phyloP scores from a whole-genome alignment of 805 yeast species.

The Saturnispora zaruensis region DNA sequence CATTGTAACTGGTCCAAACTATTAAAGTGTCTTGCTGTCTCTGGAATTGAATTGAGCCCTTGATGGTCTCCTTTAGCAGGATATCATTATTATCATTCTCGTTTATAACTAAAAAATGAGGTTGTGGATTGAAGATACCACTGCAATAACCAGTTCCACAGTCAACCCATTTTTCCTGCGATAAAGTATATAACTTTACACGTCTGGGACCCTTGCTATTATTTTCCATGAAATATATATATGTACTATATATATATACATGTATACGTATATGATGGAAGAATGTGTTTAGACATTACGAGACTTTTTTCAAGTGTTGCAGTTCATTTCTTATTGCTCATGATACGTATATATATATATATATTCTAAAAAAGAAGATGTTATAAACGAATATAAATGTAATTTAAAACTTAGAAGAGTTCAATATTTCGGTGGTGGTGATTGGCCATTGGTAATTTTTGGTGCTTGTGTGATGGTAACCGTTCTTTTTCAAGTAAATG shows the following conservation, averaged over 20 bases:
- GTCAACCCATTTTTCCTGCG: constrained; percentile 81
- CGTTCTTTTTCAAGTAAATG: constrained; percentile 56
- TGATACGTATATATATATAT: neutral
- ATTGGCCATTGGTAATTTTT: constrained; percentile 88
- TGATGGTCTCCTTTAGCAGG: constrained; percentile 57
- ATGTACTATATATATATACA: neutral
- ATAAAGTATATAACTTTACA: constrained; percentile 83
- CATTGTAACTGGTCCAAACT: constrained; percentile 79
- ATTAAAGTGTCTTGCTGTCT: constrained; percentile 90
- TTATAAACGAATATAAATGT: neutral
- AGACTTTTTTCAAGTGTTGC: neutral
- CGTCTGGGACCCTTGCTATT: constrained; percentile 28
- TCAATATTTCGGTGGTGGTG: constrained; percentile 41
- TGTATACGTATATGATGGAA: neutral
- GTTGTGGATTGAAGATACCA: constrained; percentile 49
- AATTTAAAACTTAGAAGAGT: constrained; percentile 22
- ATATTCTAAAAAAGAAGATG: neutral
- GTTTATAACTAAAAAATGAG: constrained; percentile 63
- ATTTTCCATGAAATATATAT: constrained; percentile 30
- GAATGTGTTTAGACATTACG: neutral
- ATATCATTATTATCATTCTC: constrained; percentile 54
- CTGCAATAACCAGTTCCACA: constrained; percentile 86
- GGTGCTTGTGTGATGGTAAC: constrained; percentile 57
- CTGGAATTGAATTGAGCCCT: constrained; percentile 75
- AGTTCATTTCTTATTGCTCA: neutral